phyloP scores from a whole-genome alignment of 2,329 filamentous ascomycete genomes.

The Colletotrichum plurivorum region DNA sequence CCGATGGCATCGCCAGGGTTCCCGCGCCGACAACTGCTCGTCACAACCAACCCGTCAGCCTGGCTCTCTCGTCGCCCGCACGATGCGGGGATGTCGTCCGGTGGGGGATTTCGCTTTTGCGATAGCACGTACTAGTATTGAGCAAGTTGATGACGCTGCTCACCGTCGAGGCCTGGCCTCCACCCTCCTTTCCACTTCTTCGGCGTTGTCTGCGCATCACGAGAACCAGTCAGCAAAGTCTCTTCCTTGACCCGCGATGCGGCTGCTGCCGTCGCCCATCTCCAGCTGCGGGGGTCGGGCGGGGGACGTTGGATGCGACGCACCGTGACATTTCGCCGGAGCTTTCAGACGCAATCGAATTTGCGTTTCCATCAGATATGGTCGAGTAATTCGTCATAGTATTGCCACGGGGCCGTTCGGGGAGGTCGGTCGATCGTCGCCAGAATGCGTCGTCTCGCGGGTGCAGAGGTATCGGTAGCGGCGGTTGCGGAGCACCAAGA shows the following conservation, averaged over 20 bases:
- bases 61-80: background rate
- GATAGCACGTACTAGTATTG: slow-evolving; percentile 84
- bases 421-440: slow-evolving; percentile 23
- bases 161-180: slow-evolving; percentile 87
- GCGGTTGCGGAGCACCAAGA: background rate
- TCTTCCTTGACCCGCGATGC: background rate
- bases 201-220: slow-evolving; percentile 63
- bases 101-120: background rate
- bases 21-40: slow-evolving; percentile 88
- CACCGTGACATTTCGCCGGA: slow-evolving; percentile 41
- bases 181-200: slow-evolving; percentile 79
- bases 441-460: slow-evolving; percentile 27
- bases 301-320: slow-evolving; percentile 1
- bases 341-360: slow-evolving; percentile 40
- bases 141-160: slow-evolving; percentile 96
- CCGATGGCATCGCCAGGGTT: slow-evolving; percentile 94
- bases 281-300: background rate
- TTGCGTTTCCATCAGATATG: slow-evolving; percentile 63
- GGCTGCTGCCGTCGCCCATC: background rate
- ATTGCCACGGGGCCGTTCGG: slow-evolving; percentile 11
- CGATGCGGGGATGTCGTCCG: background rate
- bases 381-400: slow-evolving; percentile 69
- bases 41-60: slow-evolving; percentile 35
- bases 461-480: background rate
- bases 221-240: slow-evolving; percentile 26